These are phyloP conservation scores for Hyaloscypha finlandica DNA, from an alignment of 495 filamentous ascomycete genomes.

Conservation along the genomic window DNA sequence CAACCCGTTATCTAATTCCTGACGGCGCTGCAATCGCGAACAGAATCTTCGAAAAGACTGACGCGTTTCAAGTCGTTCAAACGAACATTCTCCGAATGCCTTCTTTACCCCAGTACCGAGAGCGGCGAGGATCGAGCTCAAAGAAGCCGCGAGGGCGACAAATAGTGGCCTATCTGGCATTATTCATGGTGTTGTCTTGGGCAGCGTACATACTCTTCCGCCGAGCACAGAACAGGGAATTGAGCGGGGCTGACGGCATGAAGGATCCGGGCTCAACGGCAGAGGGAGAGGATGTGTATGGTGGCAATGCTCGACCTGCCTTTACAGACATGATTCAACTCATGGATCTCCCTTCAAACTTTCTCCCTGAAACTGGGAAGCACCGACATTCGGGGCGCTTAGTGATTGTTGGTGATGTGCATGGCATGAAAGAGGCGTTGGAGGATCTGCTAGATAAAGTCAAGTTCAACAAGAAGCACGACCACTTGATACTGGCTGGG, in stretches of 20 bases:
- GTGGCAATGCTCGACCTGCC: constrained; percentile 32
- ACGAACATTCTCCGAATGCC: constrained; percentile 5
- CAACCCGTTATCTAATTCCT: too few relatives aligned
- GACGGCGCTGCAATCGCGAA: too few relatives aligned
- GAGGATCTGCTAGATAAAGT: constrained; percentile 66
- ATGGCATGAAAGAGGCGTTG: constrained; percentile 76
- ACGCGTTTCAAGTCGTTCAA: background rate
- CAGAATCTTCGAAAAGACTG: too few relatives aligned
- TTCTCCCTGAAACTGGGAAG: constrained; percentile 37
- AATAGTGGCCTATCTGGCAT: background rate
- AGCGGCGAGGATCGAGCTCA: background rate
- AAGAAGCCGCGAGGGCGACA: background rate
- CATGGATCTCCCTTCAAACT: constrained; percentile 38
- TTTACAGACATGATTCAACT: constrained; percentile 35
- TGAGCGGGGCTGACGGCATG: background rate
- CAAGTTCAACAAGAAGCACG: constrained; percentile 57
- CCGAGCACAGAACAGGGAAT: background rate
- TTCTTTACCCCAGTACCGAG: background rate
- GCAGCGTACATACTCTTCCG: constrained; percentile 5
- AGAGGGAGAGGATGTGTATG: constrained; percentile 23
- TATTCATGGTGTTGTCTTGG: constrained; percentile 12
- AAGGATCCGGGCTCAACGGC: background rate
- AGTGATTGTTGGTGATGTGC: constrained; percentile 85
- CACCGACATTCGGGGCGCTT: constrained; percentile 40
- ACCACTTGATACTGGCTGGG: constrained; percentile 82